Percentiles rank a stretch among this genome's conserved stretches.
phyloP scores from a whole-genome alignment of 202 grass and related monocot species.

The Saccharum hybrid region DNA sequence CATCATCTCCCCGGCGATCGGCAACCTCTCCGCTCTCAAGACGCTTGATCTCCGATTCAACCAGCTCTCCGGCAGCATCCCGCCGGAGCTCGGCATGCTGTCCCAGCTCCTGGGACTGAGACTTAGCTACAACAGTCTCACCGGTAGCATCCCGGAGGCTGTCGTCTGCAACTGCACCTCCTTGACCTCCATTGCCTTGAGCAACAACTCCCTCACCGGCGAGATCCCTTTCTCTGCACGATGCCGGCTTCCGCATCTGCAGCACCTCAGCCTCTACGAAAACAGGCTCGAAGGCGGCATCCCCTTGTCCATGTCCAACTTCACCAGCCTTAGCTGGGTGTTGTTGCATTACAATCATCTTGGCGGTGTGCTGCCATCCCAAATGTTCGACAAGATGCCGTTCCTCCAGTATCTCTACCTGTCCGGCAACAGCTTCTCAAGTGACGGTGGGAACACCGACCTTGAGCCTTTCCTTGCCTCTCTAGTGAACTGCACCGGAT shows the following conservation, averaged over 20 bases:
- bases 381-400: slow-evolving; percentile 61
- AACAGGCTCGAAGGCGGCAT: slow-evolving; percentile 59
- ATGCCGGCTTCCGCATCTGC: slow-evolving; percentile 49
- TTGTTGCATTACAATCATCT: slow-evolving; percentile 54
- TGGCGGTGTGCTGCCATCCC: slow-evolving; percentile 50
- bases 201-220: slow-evolving; percentile 58
- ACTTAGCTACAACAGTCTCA: slow-evolving; percentile 54
- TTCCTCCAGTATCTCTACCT: slow-evolving; percentile 55
- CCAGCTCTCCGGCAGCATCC: slow-evolving; percentile 52
- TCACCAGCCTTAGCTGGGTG: slow-evolving; percentile 49
- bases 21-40: slow-evolving; percentile 54
- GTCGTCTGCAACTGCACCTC: slow-evolving; percentile 67
- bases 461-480: slow-evolving; percentile 66
- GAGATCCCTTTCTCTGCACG: slow-evolving; percentile 47
- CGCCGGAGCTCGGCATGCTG: slow-evolving; percentile 51
- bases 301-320: slow-evolving; percentile 54
- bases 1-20: slow-evolving; percentile 51
- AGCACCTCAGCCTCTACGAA: slow-evolving; percentile 38
- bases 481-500: slow-evolving; percentile 56
- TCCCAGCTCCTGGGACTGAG: slow-evolving; percentile 43
- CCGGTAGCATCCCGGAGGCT: slow-evolving; percentile 43
- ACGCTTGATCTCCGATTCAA: slow-evolving; percentile 56
- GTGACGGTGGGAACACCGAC: slow-evolving; percentile 41
- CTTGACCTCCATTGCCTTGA: slow-evolving; percentile 48
- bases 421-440: slow-evolving; percentile 61